Conservation (phyloP, 2,329 filamentous ascomycete genomes). For the Apiospora malaysiana region DNA sequence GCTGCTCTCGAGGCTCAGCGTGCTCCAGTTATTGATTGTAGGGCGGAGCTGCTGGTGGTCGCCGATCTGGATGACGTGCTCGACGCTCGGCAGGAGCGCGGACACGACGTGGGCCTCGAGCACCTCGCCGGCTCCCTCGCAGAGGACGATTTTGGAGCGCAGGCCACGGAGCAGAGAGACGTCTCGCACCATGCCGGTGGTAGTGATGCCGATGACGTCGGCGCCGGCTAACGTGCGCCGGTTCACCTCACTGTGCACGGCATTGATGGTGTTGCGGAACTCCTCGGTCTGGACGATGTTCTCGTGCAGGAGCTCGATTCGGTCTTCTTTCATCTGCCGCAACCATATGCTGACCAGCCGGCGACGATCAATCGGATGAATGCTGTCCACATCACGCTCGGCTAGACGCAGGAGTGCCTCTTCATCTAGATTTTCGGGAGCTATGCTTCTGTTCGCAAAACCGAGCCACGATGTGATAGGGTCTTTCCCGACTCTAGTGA, state of each 20-base stretch:
- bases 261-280: slow-evolving; percentile 28
- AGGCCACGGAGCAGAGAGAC: slow-evolving; percentile 55
- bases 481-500: slow-evolving; percentile 21
- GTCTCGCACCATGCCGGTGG: slow-evolving; percentile 61
- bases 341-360: slow-evolving; percentile 41
- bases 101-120: slow-evolving; percentile 68
- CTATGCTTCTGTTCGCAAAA: not conserved
- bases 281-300: slow-evolving; percentile 29
- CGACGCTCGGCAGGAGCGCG: slow-evolving; percentile 61
- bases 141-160: slow-evolving; percentile 63
- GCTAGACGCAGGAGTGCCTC: slow-evolving; percentile 16
- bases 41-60: slow-evolving; percentile 69
- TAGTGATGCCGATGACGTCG: slow-evolving; percentile 64
- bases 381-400: slow-evolving; percentile 26
- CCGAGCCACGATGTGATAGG: slow-evolving; percentile 36
- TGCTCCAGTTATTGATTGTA: slow-evolving; percentile 52
- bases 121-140: slow-evolving; percentile 73
- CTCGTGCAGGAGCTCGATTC: not conserved
- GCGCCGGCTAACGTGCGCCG: slow-evolving; percentile 45
- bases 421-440: not conserved
- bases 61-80: slow-evolving; percentile 69
- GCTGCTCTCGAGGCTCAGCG: not conserved
- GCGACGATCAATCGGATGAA: slow-evolving; percentile 32
- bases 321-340: slow-evolving; percentile 17
- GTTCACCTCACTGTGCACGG: slow-evolving; percentile 38